These are phyloP conservation scores for Trametes villosa DNA, from an alignment of 768 basidiomycete species.

Conservation along the genomic window DNA sequence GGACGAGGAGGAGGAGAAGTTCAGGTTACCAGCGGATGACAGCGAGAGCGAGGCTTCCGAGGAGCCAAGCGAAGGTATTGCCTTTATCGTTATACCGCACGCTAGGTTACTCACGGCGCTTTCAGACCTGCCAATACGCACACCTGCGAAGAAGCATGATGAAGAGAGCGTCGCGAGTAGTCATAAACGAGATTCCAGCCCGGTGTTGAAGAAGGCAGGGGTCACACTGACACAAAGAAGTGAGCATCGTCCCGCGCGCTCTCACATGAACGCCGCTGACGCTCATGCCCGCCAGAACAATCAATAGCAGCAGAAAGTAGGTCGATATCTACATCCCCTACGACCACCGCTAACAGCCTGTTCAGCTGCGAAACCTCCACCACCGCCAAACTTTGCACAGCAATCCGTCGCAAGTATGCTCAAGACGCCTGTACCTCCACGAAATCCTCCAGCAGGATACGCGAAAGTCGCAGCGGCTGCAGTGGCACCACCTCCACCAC, in stretches of 20 bases:
- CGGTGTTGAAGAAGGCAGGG: constrained; percentile 77
- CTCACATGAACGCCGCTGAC: neutral
- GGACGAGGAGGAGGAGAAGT: constrained; percentile 95
- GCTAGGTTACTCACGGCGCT: neutral
- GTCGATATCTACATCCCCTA: constrained; percentile 20
- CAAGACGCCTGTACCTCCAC: constrained; percentile 66
- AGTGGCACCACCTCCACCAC: constrained; percentile 44
- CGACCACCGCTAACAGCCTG: constrained; percentile 7
- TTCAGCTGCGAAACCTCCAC: constrained; percentile 68
- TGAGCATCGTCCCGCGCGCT: constrained; percentile 43
- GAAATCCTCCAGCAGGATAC: constrained; percentile 82
- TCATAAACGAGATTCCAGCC: constrained; percentile 80
- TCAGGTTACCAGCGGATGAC: constrained; percentile 73
- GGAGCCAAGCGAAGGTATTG: constrained; percentile 69
- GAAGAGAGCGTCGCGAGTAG: constrained; percentile 76
- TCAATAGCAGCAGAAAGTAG: constrained; percentile 66
- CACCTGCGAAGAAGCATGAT: constrained; percentile 73
- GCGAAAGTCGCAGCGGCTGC: constrained; percentile 87
- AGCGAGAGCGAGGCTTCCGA: constrained; percentile 81
- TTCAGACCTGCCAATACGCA: constrained; percentile 66
- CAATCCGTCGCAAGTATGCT: constrained; percentile 79
- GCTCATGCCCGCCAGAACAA: constrained; percentile 49
- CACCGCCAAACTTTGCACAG: constrained; percentile 79
- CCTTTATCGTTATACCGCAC: neutral
- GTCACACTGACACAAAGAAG: constrained; percentile 70